Evolutionary conservation across 352 stramenopile species (phyloP), one percentile per base, ranked within the genome.

Genomic region (Hyaloperonospora arabidopsidis): DNA sequence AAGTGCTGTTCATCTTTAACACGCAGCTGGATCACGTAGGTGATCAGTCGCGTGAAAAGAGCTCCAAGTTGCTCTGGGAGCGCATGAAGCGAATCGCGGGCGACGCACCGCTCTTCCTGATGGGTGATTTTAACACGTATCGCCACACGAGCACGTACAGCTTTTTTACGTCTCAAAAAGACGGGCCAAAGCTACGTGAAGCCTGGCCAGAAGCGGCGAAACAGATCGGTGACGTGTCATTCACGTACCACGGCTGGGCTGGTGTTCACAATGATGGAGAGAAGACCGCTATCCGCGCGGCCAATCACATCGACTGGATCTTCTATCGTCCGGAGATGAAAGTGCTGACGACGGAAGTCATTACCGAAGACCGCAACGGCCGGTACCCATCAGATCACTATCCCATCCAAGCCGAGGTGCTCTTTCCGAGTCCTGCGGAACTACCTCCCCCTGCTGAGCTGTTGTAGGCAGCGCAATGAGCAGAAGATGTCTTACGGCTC

Each of bases 261-360:
- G 84, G 84, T n/a, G 67, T 89, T 22, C 70, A 89, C 54, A 89
- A 94, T 54, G 76, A 91, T 52, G 77, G 76, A 48, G 80, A 91
- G 54, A 78, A 80, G 34, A 74, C 56, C 29, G 73, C 79, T 5
- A 68, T 85, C 38, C 67, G 70, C 5, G 84, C 77, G 13, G 76
- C 79, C 23, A 89, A 90, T 65, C 84, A 94, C 64, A 94, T 94
- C 56, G 84, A 94, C 57, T 94, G 84, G 84, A 90, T 94, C 61
- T 89, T 93, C 52, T 92, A 81, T 54, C 81, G 81, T 7, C 84
- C 84, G 36, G 50, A 76, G 35, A 89, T 92, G 78, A 75, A 61
- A 17, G 84, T 94, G 41, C 52, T 92, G 2, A 65, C 70, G 23
- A 88, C 79, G 6, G 74, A 92, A 55, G 81, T 94, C 22, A 89